Base-by-base conservation (phyloP, 257 asterid species). In the Solanum dulcamara region DNA sequence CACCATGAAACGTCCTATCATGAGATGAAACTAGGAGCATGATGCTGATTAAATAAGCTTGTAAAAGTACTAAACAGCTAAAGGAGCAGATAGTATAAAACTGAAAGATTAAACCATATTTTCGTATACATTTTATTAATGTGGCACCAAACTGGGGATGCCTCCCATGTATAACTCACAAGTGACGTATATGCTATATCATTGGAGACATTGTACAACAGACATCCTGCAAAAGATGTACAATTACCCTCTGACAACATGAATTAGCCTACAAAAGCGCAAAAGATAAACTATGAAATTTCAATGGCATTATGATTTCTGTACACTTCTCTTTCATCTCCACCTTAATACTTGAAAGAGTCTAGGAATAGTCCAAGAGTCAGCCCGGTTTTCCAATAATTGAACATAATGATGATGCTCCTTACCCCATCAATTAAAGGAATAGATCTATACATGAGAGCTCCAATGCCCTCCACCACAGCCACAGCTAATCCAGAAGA, bases 381-480 rank as follows among this genome's bases (percentile, higher is more conserved):
- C 46, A 95, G 92, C 28, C 98, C 98, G 44, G 93, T 94, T 88
- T 95, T 96, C 99, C 98, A 96, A 87, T 94, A 96, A 91, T 96
- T 96, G 84, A 90, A 92, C 86, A 95, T 88, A 86, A 89, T 82
- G 85, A 96, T 89, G 17, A 91, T 35, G 84, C 90, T 86, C 88
- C 92, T 90, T 1, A 90, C 17, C 89, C 86, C 90, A 80, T 90
- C 90, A 20, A 89, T 83, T 30, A 92, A 88, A 70, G 95, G 92
- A 79, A 97, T 91, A 24, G 91, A 83, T 86, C 86, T 92, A 87
- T 95, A 96, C 98, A 92, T 93, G 84, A 96, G 93, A 86, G 98
- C 98, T 84, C 99, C 99, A 51, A 95, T 92, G 42, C 94, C 98
- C 91, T 96, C 99, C 55, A 96, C 98, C n/a, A 95, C 88, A 66